A percentile compares a stretch with the other conserved stretches of the same genome.
Conservation (phyloP, 345 rosid species). For the Geranium rotundifolium region DNA sequence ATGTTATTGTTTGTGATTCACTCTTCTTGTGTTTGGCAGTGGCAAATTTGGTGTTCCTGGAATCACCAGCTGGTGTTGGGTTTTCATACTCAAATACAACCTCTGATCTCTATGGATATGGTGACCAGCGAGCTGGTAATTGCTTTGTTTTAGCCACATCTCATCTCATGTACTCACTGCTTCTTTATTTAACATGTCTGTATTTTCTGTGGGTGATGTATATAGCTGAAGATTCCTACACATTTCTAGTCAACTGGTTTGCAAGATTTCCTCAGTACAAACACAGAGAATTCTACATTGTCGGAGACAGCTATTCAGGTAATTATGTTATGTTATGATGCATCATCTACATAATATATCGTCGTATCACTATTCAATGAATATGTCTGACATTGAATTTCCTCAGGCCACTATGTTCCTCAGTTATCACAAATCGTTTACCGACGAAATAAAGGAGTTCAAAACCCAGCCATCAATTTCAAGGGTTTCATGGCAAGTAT, state of each 20-base stretch:
- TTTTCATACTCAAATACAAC: conserved; percentile 79
- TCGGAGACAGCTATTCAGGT: conserved; percentile 98
- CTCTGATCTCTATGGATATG: conserved; percentile 65
- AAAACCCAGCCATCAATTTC: conserved; percentile 61
- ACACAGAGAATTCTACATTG: conserved; percentile 83
- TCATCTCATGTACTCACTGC: background rate
- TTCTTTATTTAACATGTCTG: background rate
- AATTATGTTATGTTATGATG: too few relatives aligned
- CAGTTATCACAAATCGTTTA: conserved; percentile 77
- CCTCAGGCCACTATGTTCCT: conserved; percentile 90
- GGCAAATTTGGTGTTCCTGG: conserved; percentile 84
- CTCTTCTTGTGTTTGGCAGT: conserved; percentile 27
- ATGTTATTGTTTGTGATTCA: background rate
- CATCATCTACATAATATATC: too few relatives aligned
- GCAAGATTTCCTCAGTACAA: conserved; percentile 95
- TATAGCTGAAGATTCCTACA: conserved; percentile 89
- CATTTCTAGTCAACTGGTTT: conserved; percentile 72
- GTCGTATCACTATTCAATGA: background rate
- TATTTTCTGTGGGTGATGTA: conserved; percentile 6
- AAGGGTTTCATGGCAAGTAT: conserved; percentile 82
- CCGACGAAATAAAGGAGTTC: conserved; percentile 48
- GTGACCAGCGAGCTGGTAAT: conserved; percentile 80
- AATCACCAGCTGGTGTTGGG: conserved; percentile 97
- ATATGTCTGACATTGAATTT: background rate
- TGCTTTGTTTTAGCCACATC: background rate